Base-by-base conservation (phyloP, 75 land plant genomes). In the Selaginella tamariscina region DNA sequence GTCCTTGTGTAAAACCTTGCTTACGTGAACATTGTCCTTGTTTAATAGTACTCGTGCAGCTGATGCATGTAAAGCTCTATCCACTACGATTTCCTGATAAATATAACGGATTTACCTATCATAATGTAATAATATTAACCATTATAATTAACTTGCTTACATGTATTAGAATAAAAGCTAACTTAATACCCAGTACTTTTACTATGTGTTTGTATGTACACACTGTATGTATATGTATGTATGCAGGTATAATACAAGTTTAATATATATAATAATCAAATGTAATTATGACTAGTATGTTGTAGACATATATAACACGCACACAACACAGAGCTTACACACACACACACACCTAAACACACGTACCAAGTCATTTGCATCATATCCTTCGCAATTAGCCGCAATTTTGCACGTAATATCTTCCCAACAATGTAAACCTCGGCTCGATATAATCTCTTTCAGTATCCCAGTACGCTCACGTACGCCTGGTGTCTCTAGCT, bases 341-440 rank as follows among this genome's bases (percentile, higher is more conserved):
- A n/a, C 29, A 64, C 72, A n/a, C n/a, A n/a, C n/a, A n/a, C n/a
- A n/a, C n/a, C n/a, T n/a, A n/a, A n/a, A n/a, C n/a, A n/a, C n/a
- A n/a, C n/a, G n/a, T 83, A 93, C 98, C 85, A 94, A 71, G 71
- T 94, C 98, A 80, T 84, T 78, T 11, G 96, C 83, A 78, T 94
- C 96, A 74, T 85, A 91, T 30, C 98, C 98, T 78, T 94, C 98
- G 79, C 91, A 89, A 71, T 84, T 89, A 1, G 83, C 75, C 32
- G 98, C 91, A 54, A 81, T 70, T 54, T 82, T 85, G 64, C 54
- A 68, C 29, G 82, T 24, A 2, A 83, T 71, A 29, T 74, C 76
- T 54, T 85, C 82, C 32, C 73, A 56, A 32, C 88, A 87, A 23
- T 71, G 49, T 32, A 85, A 70, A 39, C 49, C 49, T 1, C 74